Conservation (phyloP, 2,329 filamentous ascomycete genomes). For the Colletotrichum somersetense region DNA sequence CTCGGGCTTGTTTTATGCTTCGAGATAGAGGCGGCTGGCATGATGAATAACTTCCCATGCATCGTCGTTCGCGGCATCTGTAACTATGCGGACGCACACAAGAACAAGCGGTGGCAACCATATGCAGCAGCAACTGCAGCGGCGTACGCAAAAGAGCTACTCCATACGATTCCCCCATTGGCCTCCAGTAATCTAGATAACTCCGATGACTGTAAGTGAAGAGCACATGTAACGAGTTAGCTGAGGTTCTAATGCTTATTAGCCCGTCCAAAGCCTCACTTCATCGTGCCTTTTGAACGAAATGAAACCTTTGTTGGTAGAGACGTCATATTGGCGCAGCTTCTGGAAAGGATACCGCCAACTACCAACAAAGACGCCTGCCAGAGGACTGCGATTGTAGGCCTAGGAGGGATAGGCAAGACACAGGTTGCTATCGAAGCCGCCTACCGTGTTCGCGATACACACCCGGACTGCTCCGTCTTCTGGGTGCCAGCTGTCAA, state of each 20-base stretch:
- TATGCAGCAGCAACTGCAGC: constrained; percentile 53
- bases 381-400: constrained; percentile 47
- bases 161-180: not conserved
- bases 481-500: constrained; percentile 55
- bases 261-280: no score
- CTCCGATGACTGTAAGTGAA: no score
- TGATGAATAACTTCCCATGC: constrained; percentile 44
- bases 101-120: constrained; percentile 52
- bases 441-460: constrained; percentile 47
- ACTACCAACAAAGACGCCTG: constrained; percentile 24
- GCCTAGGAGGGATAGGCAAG: constrained; percentile 55
- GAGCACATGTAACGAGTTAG: no score
- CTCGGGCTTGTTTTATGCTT: constrained; percentile 46
- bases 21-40: constrained; percentile 46
- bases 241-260: no score
- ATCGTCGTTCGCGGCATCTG: constrained; percentile 49
- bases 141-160: constrained; percentile 44
- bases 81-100: constrained; percentile 56
- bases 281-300: no score
- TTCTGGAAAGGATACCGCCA: no score
- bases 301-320: no score
- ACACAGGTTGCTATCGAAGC: constrained; percentile 55
- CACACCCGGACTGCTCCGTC: constrained; percentile 50
- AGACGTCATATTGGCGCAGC: no score
- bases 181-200: not conserved